Evolutionary conservation across 768 basidiomycete genomes (phyloP), one percentile per base, ranked within the genome.

Genomic region (Termitomyces sp.): DNA sequence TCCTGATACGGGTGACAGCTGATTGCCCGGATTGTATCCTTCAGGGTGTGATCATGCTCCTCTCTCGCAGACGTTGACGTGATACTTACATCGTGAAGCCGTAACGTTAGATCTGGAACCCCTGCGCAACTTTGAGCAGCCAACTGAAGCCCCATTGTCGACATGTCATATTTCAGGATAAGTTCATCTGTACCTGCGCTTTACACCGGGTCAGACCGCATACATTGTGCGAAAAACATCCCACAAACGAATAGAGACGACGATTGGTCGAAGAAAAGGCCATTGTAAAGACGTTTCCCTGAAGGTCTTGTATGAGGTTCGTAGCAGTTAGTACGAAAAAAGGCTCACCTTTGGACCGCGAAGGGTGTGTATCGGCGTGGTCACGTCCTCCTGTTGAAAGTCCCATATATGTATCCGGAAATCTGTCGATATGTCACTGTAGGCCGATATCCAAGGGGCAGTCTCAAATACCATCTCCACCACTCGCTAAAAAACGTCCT

Each of bases 211-310:
- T 50, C 42, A 54, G 55, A 34, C 20, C 44, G 52, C 26, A 31
- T 22, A 46, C 20, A 12, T n/a, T 16, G 20, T 24, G 10, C 5
- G 20, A 56, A 61, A 65, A 32, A 61, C 20, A 51, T 58, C 14
- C 20, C 37, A 59, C 55, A 31, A 61, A 63, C 48, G 24, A 62
- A 48, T 59, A 62, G n/a, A 62, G 5, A 47, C 51, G 52, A 16
- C 39, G 58, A 46, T 62, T 87, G 22, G 77, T 76, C 0, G 85
- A 78, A 6, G 89, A 90, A 71, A 92, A 90, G 47, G 80, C 80
- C 31, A 92, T 72, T 18, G 81, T 78, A 67, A 92, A 84, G 36
- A 91, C 79, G 62, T 90, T 90, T 42, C 77, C 78, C 90, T 92
- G 16, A 18, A 43, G 22, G 3, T 27, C 9, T 26, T 36, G n/a